These are phyloP conservation scores for Calonectria hongkongensis DNA, from an alignment of 2,329 filamentous ascomycete species.

Conservation along the genomic window DNA sequence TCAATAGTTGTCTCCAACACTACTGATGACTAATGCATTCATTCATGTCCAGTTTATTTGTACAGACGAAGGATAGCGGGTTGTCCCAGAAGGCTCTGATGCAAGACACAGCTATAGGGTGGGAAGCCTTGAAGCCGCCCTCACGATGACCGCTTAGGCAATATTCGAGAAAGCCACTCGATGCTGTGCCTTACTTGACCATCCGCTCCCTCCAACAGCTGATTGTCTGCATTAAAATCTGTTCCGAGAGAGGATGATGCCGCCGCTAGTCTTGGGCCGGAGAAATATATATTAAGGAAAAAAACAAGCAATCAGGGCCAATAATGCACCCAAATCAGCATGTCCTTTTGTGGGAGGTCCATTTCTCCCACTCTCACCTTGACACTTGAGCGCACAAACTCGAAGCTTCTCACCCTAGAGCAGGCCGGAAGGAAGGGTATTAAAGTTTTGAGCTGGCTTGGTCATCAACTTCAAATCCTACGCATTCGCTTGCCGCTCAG, in stretches of 20 bases:
- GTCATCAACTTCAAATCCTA: constrained; percentile 23
- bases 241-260: neutral
- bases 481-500: constrained; percentile 23
- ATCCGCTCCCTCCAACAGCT: neutral
- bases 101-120: neutral
- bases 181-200: constrained; percentile 19
- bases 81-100: constrained; percentile 24
- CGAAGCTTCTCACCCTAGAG: neutral
- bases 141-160: constrained; percentile 49
- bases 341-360: constrained; percentile 1
- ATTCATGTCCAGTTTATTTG: too few relatives aligned
- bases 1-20: too few relatives aligned
- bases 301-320: constrained; percentile 14
- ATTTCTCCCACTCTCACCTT: constrained; percentile 26
- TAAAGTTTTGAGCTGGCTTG: constrained; percentile 26
- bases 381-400: constrained; percentile 26
- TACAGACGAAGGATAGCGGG: too few relatives aligned
- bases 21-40: too few relatives aligned
- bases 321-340: neutral
- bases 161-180: constrained; percentile 47
- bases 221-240: neutral
- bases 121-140: constrained; percentile 2
- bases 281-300: constrained; percentile 19
- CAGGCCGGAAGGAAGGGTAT: neutral
- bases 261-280: constrained; percentile 7